phyloP scores from a whole-genome alignment of 1,139 yeast genomes.

The Oligophagozyma castellii region DNA sequence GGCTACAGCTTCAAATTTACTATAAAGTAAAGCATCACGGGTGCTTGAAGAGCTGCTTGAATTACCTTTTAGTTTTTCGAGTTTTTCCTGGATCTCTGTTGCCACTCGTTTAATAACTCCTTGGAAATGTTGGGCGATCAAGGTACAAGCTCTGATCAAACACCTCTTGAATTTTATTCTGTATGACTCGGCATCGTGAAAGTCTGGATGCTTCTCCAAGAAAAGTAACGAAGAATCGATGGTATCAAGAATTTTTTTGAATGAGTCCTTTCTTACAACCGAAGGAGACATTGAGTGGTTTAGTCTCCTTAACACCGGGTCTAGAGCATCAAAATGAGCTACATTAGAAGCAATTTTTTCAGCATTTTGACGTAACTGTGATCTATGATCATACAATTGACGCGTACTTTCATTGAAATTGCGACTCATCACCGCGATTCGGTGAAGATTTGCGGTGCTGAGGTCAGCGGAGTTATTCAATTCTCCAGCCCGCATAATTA shows the following conservation, averaged over 20 bases:
- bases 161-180: constrained; percentile 70
- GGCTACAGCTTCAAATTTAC: constrained; percentile 40
- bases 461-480: constrained; percentile 10
- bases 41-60: constrained; percentile 26
- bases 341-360: constrained; percentile 40
- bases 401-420: constrained; percentile 23
- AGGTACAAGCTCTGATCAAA: constrained; percentile 66
- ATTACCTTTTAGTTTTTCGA: constrained; percentile 5
- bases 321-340: constrained; percentile 54
- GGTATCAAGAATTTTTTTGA: constrained; percentile 38
- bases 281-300: constrained; percentile 41
- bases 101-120: constrained; percentile 38
- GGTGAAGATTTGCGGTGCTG: constrained; percentile 10
- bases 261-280: constrained; percentile 44
- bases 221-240: constrained; percentile 48
- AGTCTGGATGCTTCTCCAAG: constrained; percentile 34
- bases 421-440: constrained; percentile 9
- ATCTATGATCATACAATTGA: constrained; percentile 38
- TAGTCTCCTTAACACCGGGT: constrained; percentile 51
- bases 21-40: constrained; percentile 44
- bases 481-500: constrained; percentile 10
- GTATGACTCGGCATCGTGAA: constrained; percentile 60
- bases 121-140: constrained; percentile 55
- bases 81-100: constrained; percentile 29
- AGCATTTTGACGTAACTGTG: constrained; percentile 31